Conservation (phyloP, 2,329 filamentous ascomycete genomes). For the Diplodia corticola region DNA sequence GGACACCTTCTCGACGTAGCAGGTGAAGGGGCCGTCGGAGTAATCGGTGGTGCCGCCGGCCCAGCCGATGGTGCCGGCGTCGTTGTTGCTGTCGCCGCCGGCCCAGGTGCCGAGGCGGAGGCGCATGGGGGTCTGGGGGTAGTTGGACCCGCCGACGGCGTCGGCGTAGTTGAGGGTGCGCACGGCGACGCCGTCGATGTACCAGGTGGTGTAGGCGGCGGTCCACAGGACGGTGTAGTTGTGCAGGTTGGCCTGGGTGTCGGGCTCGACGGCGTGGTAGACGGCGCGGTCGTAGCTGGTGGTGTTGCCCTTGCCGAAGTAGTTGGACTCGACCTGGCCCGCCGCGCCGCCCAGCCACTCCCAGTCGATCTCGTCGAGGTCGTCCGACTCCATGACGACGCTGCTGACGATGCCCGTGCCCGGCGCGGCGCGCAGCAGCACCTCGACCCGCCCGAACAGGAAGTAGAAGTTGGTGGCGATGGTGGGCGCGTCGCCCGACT, state of each 20-base stretch:
- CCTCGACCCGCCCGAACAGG: constrained; percentile 74
- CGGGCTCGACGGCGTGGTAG: constrained; percentile 53
- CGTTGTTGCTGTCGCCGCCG: constrained; percentile 42
- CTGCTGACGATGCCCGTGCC: constrained; percentile 73
- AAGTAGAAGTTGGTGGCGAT: constrained; percentile 76
- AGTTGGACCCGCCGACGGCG: constrained; percentile 54
- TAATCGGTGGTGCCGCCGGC: constrained; percentile 56
- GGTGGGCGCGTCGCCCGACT: constrained; percentile 53
- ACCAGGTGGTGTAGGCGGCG: constrained; percentile 61
- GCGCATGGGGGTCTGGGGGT: constrained; percentile 72
- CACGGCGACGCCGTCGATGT: constrained; percentile 64
- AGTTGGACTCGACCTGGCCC: constrained; percentile 66
- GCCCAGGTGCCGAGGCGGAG: constrained; percentile 38
- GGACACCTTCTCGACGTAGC: constrained; percentile 47
- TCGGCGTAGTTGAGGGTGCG: constrained; percentile 59
- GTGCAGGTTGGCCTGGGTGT: constrained; percentile 54
- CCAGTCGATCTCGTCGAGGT: constrained; percentile 80
- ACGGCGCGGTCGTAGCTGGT: constrained; percentile 64
- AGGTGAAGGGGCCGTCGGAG: constrained; percentile 44
- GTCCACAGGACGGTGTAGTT: constrained; percentile 70
- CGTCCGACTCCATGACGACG: constrained; percentile 75
- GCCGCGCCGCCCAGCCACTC: constrained; percentile 69
- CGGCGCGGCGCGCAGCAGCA: constrained; percentile 69
- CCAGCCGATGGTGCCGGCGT: constrained; percentile 61
- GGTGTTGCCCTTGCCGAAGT: constrained; percentile 69